Evolutionary conservation across 257 asterid species (phyloP).

Genomic region (Gardenia jasminoides): DNA sequence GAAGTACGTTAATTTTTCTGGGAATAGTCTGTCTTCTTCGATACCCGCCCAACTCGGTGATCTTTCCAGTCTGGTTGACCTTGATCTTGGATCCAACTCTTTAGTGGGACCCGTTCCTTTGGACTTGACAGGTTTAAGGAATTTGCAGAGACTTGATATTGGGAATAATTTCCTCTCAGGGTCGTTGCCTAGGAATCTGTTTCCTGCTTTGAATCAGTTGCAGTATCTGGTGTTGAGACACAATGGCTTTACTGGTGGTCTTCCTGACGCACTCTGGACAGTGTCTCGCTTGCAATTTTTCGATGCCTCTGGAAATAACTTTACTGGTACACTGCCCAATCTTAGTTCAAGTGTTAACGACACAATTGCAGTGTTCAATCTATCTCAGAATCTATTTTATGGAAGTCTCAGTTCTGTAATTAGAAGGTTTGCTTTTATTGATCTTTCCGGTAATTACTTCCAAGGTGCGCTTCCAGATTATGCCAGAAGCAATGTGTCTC

Average conservation of each 20-base stretch:
- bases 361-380: constrained; percentile 43
- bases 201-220: constrained; percentile 47
- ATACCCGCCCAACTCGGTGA: constrained; percentile 76
- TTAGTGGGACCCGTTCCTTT: constrained; percentile 55
- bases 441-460: constrained; percentile 72
- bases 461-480: constrained; percentile 66
- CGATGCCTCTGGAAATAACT: constrained; percentile 76
- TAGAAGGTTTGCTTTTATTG: constrained; percentile 48
- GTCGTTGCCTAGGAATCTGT: constrained; percentile 48
- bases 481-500: constrained; percentile 43
- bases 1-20: constrained; percentile 64
- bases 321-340: constrained; percentile 63
- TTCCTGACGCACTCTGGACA: constrained; percentile 67
- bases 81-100: constrained; percentile 75
- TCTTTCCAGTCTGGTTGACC: constrained; percentile 64
- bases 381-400: constrained; percentile 66
- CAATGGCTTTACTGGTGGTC: constrained; percentile 47
- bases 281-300: constrained; percentile 57
- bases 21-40: constrained; percentile 65
- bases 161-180: constrained; percentile 62
- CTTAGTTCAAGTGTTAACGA: constrained; percentile 33
- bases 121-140: constrained; percentile 57
- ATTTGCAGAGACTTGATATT: constrained; percentile 45
- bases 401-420: constrained; percentile 63
- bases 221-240: constrained; percentile 49